Evolutionary conservation across 352 stramenopile species (phyloP), one percentile per base, ranked within the genome.

Genomic region (Pythium insidiosum): DNA sequence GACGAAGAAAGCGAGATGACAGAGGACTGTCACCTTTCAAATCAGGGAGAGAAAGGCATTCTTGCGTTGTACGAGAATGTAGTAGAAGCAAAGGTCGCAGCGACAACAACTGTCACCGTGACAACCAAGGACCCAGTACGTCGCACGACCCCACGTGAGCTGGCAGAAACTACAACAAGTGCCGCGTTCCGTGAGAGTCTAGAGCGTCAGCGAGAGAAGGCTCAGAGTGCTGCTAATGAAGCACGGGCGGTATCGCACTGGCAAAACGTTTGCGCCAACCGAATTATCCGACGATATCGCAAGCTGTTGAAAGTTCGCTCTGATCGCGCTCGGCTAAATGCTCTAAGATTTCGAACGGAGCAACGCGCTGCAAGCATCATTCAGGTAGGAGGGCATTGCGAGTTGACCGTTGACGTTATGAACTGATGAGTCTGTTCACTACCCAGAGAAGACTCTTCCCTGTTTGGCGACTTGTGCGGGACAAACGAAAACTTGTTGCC

Each of bases 11-110:
- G 15, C 28, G 28, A 15, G 28, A 13, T 15, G 28, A 15, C 9
- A 9, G 9, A 9, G 15, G 28, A 13, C 9, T 15, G 9, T 33
- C 28, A 33, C 9, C 28, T 33, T 15, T 33, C n/a, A 24, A 47
- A 5, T 16, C 5, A 23, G 6, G 15, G 20, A 24, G 40, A 39
- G 4, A 30, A 35, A 11, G 37, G 53, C 20, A 26, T 65, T 5
- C 34, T 74, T 10, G 26, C 58, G 22, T 49, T 70, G 4, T 70
- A 71, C 28, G 60, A 70, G 28, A 67, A 70, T 38, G 63, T 70
- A 6, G 50, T 71, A 16, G 28, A 53, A 4, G 56, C 60, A 13
- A 53, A 53, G 22, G 23, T 38, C 5, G 41, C 40, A 18, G 3
- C 33, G 7, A 24, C 4, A 24, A 12, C 20, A 2, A 16, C 21